A percentile compares a stretch with the other conserved stretches of the same genome.
These are phyloP conservation scores for Galeopsis tetrahit DNA, from an alignment of 257 asterid genomes.

Conservation along the genomic window DNA sequence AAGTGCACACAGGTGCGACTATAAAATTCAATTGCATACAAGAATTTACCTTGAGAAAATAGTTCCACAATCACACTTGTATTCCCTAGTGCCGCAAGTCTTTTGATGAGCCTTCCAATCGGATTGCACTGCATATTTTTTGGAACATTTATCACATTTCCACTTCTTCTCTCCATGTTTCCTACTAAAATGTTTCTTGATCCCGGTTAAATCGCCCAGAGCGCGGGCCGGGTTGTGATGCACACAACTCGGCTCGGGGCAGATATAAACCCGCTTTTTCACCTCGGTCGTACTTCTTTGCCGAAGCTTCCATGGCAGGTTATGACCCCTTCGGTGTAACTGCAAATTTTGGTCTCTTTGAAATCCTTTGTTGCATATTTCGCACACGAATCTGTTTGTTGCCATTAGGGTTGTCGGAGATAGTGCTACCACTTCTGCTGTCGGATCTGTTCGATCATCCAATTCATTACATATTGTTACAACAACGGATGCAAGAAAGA, in stretches of 20 bases:
- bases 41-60: slow-evolving; percentile 73
- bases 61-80: slow-evolving; percentile 93
- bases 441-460: slow-evolving; percentile 53
- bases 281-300: slow-evolving; percentile 67
- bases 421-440: slow-evolving; percentile 83
- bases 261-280: slow-evolving; percentile 71
- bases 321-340: slow-evolving; percentile 82
- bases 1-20: no score
- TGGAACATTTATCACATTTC: slow-evolving; percentile 87
- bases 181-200: slow-evolving; percentile 83
- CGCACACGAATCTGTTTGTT: slow-evolving; percentile 83
- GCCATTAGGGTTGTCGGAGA: slow-evolving; percentile 92
- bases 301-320: slow-evolving; percentile 86
- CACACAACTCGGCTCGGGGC: slow-evolving; percentile 81
- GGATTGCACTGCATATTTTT: slow-evolving; percentile 84
- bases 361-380: slow-evolving; percentile 90
- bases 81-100: slow-evolving; percentile 88
- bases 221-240: slow-evolving; percentile 80
- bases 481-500: no score
- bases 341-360: slow-evolving; percentile 91
- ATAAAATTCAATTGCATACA: no score
- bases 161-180: slow-evolving; percentile 94
- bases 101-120: slow-evolving; percentile 95
- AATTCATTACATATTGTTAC: no score
- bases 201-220: slow-evolving; percentile 88